These are phyloP conservation scores for Lentinus polychrous DNA, from an alignment of 1,284 basidiomycete genomes.

Conservation along the genomic window DNA sequence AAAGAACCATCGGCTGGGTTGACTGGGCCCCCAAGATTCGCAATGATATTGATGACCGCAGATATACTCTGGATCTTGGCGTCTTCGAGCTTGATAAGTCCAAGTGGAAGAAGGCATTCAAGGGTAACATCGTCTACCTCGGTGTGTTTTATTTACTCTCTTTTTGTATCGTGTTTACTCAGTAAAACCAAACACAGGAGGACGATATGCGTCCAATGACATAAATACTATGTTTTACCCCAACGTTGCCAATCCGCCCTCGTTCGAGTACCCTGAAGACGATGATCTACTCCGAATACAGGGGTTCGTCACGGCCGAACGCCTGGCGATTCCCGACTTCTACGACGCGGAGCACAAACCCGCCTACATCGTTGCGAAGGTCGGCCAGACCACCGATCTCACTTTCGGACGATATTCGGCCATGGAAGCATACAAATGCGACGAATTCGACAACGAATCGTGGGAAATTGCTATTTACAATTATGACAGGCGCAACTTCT, in stretches of 20 bases:
- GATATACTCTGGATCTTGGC: constrained; percentile 22
- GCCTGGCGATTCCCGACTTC: constrained; percentile 13
- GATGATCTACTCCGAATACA: no score
- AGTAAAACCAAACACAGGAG: constrained; percentile 19
- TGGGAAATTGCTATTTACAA: constrained; percentile 16
- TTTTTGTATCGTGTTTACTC: constrained; percentile 12
- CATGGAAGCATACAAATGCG: constrained; percentile 17
- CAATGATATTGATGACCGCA: constrained; percentile 18
- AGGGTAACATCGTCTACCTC: constrained; percentile 21
- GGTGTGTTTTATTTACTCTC: constrained; percentile 17
- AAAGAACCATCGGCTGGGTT: constrained; percentile 20
- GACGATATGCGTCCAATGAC: constrained; percentile 15
- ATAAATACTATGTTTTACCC: constrained; percentile 24
- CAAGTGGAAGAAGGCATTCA: constrained; percentile 15
- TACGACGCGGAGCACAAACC: constrained; percentile 16
- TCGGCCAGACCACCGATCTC: constrained; percentile 22
- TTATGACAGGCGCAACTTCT: constrained; percentile 18
- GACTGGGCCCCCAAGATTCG: constrained; percentile 26
- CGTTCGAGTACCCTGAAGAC: no score
- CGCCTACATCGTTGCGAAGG: constrained; percentile 23
- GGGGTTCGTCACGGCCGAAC: no score
- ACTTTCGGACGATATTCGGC: constrained; percentile 20
- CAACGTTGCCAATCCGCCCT: constrained; percentile 12
- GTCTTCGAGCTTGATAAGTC: constrained; percentile 17
- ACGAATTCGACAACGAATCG: constrained; percentile 11